Base-by-base conservation (phyloP, 768 basidiomycete species). In the Melanogaster broomeanus region DNA sequence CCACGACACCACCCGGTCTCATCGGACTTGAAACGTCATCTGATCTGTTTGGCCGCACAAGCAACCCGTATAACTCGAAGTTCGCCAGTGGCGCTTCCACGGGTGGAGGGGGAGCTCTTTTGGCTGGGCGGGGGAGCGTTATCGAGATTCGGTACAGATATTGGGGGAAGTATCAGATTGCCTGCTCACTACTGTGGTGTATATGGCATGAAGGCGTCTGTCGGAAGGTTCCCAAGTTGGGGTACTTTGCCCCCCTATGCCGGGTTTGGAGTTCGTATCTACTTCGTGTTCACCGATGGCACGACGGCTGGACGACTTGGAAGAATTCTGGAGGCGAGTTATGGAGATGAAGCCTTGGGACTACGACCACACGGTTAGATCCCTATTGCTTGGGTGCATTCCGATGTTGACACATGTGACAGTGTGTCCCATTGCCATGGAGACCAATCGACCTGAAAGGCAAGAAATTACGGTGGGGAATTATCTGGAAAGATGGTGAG, bases 151-250 rank as follows among this genome's bases (percentile, higher is more conserved):
- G 70, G 74, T 7, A 74, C 78, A 6, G 80, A 81, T 53, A 60
- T 81, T 16, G 80, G 79, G 1, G 81, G 81, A 6, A 77, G 76
- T 18, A 66, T 75, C 13, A 70, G 81, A 42, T 72, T 77, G 46
- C 81, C 81, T 2, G 72, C 80, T 2, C 73, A 76, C 11, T 76
- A 69, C 42, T 78, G 75, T 57, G 81, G 79, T 4, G 40, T 79
- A 18, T 79, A 78, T 53, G 61, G 70, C 16, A 64, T 79, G 59
- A 73, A 72, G 28, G 67, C 73, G 3, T 69, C 73, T 11, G 42
- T 59, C 0, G 72, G 76, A 19, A 67, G 77, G 34, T 72, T 75
- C 51, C 77, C 76, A 0, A 49, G 52, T 12, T 48, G 60, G 42
- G 75, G 75, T 22, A 48, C 65, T 4, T 48, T 47, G 10, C 51